Base-by-base conservation (phyloP, 169 alveolate species). In the Besnoitia besnoiti region DNA sequence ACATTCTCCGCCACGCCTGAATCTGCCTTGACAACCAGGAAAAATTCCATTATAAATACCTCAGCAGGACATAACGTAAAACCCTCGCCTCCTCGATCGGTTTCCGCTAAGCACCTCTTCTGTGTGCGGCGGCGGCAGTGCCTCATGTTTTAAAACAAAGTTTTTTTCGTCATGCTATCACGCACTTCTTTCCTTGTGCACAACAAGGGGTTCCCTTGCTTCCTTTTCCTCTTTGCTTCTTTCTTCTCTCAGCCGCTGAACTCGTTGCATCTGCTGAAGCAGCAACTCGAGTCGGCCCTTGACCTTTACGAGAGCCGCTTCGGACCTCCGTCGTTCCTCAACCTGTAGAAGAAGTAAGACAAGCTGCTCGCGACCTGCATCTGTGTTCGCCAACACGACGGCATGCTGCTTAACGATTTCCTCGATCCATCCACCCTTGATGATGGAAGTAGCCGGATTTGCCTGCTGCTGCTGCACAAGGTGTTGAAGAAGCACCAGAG, bases 381-480 rank as follows among this genome's bases (percentile, higher is more conserved):
- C 77, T 24, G 76, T 39, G 40, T 37, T 0, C 4, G 87, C 85
- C 42, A 88, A 47, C n/a, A 42, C 39, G 14, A 77, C 85, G 14
- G 87, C 92, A 33, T 88, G 92, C 77, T 88, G 92, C 85, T 88
- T 88, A n/a, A 88, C 85, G 46, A 88, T 39, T 50, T 88, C 92
- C 50, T 88, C 92, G 27, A 88, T 67, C 92, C 92, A 88, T 2
- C 51, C 82, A 33, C 92, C 92, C 75, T 88, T 88, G 3, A 27
- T 33, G 49, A 88, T 88, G 35, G 76, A 46, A 40, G 76, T 39
- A 30, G 51, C 67, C 8, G 90, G 90, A 16, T 55, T 85, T 1
- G 4, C 21, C 46, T 88, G 92, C 85, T 88, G 92, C 87, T 88
- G 92, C 92, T 88, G 87, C 76, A 88, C 92, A 35, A 88, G 85